phyloP scores from a whole-genome alignment of 371 early-diverging fungal genomes.

The Encephalitozoon romaleae region DNA sequence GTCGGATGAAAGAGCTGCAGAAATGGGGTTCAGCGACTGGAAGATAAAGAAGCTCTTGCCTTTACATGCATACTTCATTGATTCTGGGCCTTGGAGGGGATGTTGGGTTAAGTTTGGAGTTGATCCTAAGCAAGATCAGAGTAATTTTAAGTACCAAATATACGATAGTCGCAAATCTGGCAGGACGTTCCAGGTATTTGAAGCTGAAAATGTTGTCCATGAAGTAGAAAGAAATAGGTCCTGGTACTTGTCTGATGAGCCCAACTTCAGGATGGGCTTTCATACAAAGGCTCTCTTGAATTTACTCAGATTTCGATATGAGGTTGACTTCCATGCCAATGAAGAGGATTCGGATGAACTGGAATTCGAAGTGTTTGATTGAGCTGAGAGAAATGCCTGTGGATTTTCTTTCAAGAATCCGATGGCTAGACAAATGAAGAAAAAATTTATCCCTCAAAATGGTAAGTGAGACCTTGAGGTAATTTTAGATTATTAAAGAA shows the following conservation, averaged over 20 bases:
- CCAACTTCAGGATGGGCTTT: conserved; percentile 47
- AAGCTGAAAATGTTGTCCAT: conserved; percentile 42
- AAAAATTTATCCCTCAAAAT: conserved; percentile 19
- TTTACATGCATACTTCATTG: conserved; percentile 44
- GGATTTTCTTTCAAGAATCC: neutral
- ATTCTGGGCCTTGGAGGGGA: conserved; percentile 58
- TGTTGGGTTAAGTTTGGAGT: conserved; percentile 55
- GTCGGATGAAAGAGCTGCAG: neutral
- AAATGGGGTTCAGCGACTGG: neutral
- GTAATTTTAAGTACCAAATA: conserved; percentile 55
- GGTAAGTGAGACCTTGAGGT: neutral
- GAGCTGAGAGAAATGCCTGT: neutral
- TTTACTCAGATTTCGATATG: conserved; percentile 9
- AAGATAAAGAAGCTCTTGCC: conserved; percentile 48
- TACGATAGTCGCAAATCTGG: conserved; percentile 38
- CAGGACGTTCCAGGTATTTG: conserved; percentile 37
- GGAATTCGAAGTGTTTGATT: conserved; percentile 35
- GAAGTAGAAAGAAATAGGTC: conserved; percentile 44
- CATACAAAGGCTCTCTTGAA: conserved; percentile 38
- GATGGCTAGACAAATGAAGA: conserved; percentile 20
- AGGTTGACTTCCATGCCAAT: neutral
- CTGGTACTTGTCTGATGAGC: conserved; percentile 38
- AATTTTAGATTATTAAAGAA: conserved; percentile 25
- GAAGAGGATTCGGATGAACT: conserved; percentile 22
- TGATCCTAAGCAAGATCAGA: conserved; percentile 51